These are phyloP conservation scores for Vitis hybrid DNA, from an alignment of 177 flowering plant species.

Conservation along the genomic window DNA sequence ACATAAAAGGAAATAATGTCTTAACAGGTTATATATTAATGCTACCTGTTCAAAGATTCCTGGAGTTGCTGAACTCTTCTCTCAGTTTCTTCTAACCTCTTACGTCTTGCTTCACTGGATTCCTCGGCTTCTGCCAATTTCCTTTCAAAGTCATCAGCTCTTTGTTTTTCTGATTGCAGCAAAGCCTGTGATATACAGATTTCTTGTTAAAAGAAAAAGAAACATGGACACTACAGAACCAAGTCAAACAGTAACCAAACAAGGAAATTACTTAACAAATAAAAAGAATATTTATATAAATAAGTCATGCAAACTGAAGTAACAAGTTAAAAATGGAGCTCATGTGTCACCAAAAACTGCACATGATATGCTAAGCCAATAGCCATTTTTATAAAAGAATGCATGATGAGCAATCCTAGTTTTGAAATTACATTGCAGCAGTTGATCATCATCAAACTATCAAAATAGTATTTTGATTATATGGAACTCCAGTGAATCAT, in stretches of 20 bases:
- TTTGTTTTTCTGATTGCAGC: slow-evolving; percentile 29
- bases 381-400: no score
- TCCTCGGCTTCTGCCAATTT: slow-evolving; percentile 26
- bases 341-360: not conserved
- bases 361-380: no score
- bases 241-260: no score
- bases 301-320: not conserved
- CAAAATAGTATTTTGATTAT: no score
- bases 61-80: slow-evolving; percentile 36
- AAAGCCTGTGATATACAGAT: slow-evolving; percentile 17
- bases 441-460: no score
- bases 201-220: not conserved
- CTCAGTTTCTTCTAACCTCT: slow-evolving; percentile 38
- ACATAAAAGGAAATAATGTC: no score
- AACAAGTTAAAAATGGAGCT: slow-evolving; percentile 4
- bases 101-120: slow-evolving; percentile 29
- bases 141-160: slow-evolving; percentile 36
- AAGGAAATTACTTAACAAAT: no score
- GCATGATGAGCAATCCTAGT: no score
- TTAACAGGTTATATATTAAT: not conserved
- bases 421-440: no score
- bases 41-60: slow-evolving; percentile 40
- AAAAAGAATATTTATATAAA: no score
- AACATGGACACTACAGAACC: not conserved
- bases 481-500: no score